phyloP scores from a whole-genome alignment of 2,329 filamentous ascomycete genomes.

The Nemania diffusa region DNA sequence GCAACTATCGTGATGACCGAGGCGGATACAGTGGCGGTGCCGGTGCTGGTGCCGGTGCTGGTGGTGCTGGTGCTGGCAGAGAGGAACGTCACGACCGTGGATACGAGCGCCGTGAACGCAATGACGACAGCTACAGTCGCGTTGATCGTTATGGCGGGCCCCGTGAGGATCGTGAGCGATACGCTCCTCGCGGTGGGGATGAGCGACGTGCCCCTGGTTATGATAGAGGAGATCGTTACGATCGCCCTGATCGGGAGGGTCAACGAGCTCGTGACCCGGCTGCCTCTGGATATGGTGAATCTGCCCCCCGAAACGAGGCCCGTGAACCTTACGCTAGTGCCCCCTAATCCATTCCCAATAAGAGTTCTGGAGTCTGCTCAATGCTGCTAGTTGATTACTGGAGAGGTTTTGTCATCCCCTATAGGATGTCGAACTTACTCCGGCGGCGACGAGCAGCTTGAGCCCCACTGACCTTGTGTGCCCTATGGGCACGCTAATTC shows the following conservation, averaged over 20 bases:
- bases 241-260: slow-evolving; percentile 58
- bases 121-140: slow-evolving; percentile 44
- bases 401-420: slow-evolving; percentile 38
- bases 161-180: slow-evolving; percentile 46
- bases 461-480: slow-evolving; percentile 41
- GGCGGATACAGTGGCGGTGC: slow-evolving; percentile 48
- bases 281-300: slow-evolving; percentile 54
- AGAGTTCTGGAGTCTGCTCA: slow-evolving; percentile 37
- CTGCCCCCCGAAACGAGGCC: slow-evolving; percentile 55
- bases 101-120: slow-evolving; percentile 62
- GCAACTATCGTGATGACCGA: slow-evolving; percentile 53
- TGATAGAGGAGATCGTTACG: slow-evolving; percentile 54
- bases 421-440: slow-evolving; percentile 37
- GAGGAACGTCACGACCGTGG: slow-evolving; percentile 57
- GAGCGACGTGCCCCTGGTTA: slow-evolving; percentile 42
- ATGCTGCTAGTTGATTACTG: slow-evolving; percentile 43
- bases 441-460: slow-evolving; percentile 26
- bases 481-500: slow-evolving; percentile 46
- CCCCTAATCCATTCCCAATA: slow-evolving; percentile 41
- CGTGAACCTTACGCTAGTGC: slow-evolving; percentile 57
- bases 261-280: slow-evolving; percentile 54
- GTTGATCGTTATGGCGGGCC: slow-evolving; percentile 47
- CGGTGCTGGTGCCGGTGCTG: slow-evolving; percentile 34
- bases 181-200: slow-evolving; percentile 42
- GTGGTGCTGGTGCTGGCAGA: slow-evolving; percentile 32